Evolutionary conservation across 345 rosid genomes (phyloP), one percentile per base, ranked within the genome.

Genomic region (Gossypium longicalyx): DNA sequence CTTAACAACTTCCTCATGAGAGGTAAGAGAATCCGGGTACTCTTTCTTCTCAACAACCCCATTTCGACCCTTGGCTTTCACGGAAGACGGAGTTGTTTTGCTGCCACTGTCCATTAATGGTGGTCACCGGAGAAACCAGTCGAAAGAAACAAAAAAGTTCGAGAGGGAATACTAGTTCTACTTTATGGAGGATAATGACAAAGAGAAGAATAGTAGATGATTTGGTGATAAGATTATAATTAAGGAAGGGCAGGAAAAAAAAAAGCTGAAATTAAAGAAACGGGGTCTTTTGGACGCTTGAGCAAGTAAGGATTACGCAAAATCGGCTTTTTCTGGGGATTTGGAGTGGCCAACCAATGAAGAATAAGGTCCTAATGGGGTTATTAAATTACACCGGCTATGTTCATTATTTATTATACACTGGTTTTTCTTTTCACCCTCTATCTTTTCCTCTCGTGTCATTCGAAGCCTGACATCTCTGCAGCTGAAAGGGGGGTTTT

Each of bases 1-100:
- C 53, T 75, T 74, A 12, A 84, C 85, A 48, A 89, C 80, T 52
- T 71, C 85, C 5, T 89, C 91, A 38, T 94, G 97, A 38, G 85
- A 71, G 17, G 89, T 84, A 4, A 92, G 81, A 38, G 97, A 88
- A 15, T 81, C 80, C 9, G 98, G 98, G 65, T 92, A 94, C 57
- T 80, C 85, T 74, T 79, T 83, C 2, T 69, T 72, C 78, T 70
- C 77, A 76, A 59, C 20, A 77, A 38, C 47, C 61, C 74, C 74
- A 38, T 76, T 72, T 29, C 74, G 63, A 12, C 47, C 70, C 65
- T 77, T 59, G 11, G 67, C 76, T 75, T 76, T 86, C 1, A 78
- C 76, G 81, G 89, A 54, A 78, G 87, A 83, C 77, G 87, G 81
- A 92, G 84, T 84, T 44, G 69, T 47, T 1, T 45, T 34, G 8